These are phyloP conservation scores for Holtermannia corniformis DNA, from an alignment of 768 basidiomycete genomes.

Conservation along the genomic window DNA sequence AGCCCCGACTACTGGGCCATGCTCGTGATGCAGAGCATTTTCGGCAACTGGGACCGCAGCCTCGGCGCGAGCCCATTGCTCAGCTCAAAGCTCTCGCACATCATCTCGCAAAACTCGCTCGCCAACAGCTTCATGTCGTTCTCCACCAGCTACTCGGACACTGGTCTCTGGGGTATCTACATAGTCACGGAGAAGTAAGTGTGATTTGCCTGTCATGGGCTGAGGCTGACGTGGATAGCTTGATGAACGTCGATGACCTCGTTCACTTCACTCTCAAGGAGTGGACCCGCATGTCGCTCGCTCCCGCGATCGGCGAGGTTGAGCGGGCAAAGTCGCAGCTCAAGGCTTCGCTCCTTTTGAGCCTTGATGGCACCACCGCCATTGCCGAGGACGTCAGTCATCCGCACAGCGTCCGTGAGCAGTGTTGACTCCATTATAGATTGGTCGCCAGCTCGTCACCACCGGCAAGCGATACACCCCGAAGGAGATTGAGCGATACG, in stretches of 20 bases:
- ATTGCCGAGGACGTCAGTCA: constrained; percentile 70
- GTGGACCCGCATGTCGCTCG: constrained; percentile 89
- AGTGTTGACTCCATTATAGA: no score
- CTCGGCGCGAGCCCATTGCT: constrained; percentile 82
- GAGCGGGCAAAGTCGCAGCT: constrained; percentile 98
- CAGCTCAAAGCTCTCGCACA: constrained; percentile 82
- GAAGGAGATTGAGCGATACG: constrained; percentile 82
- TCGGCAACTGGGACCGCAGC: constrained; percentile 98
- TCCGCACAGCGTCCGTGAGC: background rate
- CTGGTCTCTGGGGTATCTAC: constrained; percentile 98
- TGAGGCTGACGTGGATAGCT: constrained; percentile 21
- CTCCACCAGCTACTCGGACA: constrained; percentile 97
- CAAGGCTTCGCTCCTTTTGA: constrained; percentile 82
- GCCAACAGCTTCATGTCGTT: constrained; percentile 99
- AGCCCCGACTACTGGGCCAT: constrained; percentile 99
- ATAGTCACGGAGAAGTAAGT: constrained; percentile 76
- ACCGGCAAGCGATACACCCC: constrained; percentile 83
- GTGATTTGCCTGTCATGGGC: background rate
- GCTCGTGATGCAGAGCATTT: constrained; percentile 94
- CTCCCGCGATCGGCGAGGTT: constrained; percentile 73
- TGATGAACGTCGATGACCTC: constrained; percentile 85
- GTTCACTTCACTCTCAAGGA: constrained; percentile 88
- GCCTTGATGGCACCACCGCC: constrained; percentile 90
- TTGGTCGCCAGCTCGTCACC: constrained; percentile 94
- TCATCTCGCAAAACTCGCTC: constrained; percentile 84